A percentile compares a stretch with the other conserved stretches of the same genome.
Conservation (phyloP, 768 basidiomycete genomes). For the Lentinula guzmanii region DNA sequence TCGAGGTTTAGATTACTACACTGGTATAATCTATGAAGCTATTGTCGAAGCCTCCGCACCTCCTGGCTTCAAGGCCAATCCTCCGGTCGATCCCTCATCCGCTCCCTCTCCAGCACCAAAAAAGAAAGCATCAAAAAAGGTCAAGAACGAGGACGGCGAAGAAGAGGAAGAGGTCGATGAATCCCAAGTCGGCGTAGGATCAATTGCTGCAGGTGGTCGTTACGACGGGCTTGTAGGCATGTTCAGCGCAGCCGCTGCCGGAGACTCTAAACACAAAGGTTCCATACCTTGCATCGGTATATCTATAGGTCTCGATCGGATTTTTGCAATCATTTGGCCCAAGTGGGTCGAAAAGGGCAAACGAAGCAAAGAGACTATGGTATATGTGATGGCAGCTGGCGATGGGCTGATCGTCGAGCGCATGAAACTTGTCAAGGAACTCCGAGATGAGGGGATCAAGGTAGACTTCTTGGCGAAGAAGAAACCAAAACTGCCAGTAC, state of each 20-base stretch:
- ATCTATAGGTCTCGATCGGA: conserved; percentile 87
- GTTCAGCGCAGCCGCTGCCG: conserved; percentile 80
- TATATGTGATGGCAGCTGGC: conserved; percentile 87
- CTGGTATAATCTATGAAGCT: conserved; percentile 97
- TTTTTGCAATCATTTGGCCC: conserved; percentile 88
- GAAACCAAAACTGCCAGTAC: conserved; percentile 82
- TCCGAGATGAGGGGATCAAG: conserved; percentile 87
- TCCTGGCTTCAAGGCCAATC: conserved; percentile 56
- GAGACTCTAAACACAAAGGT: conserved; percentile 62
- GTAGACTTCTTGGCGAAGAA: conserved; percentile 91
- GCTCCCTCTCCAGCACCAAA: conserved; percentile 9
- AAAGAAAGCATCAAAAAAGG: conserved; percentile 36
- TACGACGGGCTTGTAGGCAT: conserved; percentile 94
- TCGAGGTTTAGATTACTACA: conserved; percentile 98
- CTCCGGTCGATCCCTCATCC: background rate
- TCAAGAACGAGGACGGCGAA: conserved; percentile 31
- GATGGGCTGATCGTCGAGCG: conserved; percentile 86
- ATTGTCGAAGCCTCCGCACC: conserved; percentile 91
- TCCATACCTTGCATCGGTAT: conserved; percentile 87
- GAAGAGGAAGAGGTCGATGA: conserved; percentile 89
- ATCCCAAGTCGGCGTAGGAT: conserved; percentile 92
- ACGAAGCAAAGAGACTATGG: conserved; percentile 88
- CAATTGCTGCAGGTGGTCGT: conserved; percentile 96
- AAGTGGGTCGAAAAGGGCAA: conserved; percentile 77
- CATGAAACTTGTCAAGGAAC: conserved; percentile 68